Evolutionary conservation across 148 eudicot species (phyloP).

Genomic region (Limonium bicolor): DNA sequence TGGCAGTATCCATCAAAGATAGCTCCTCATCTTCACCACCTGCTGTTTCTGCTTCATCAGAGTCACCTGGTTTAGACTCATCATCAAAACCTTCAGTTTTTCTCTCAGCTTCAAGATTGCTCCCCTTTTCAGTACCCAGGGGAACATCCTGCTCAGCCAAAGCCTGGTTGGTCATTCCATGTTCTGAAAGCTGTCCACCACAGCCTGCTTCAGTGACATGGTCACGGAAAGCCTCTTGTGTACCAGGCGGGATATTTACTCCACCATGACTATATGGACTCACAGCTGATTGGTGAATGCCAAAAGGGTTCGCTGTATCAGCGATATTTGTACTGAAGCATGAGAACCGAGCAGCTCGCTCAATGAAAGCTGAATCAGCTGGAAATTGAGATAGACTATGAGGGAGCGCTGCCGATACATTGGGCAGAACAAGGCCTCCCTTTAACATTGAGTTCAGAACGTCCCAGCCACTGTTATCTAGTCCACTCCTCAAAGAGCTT

Average conservation of each 20-base stretch:
- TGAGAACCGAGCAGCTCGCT: conserved; percentile 89
- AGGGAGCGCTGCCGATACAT: conserved; percentile 33
- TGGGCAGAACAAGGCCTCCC: conserved; percentile 36
- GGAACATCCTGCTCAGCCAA: conserved; percentile 31
- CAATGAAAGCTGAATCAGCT: conserved; percentile 85
- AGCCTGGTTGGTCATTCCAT: conserved; percentile 17
- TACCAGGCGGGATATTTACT: conserved; percentile 20
- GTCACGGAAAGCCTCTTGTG: conserved; percentile 28
- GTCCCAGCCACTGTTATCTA: conserved; percentile 26
- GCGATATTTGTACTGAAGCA: conserved; percentile 54
- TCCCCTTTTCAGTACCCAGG: conserved; percentile 18
- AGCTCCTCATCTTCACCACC: conserved; percentile 33
- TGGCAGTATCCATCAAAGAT: conserved; percentile 7
- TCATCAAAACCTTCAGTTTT: conserved; percentile 20
- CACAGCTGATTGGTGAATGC: conserved; percentile 20
- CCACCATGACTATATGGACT: conserved; percentile 31
- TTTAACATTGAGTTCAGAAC: conserved; percentile 33
- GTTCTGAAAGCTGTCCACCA: conserved; percentile 19
- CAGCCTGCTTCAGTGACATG: conserved; percentile 14
- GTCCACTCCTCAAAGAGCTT: conserved; percentile 9
- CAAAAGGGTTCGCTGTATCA: conserved; percentile 50
- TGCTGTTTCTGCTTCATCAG: conserved; percentile 48
- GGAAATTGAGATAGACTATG: conserved; percentile 65
- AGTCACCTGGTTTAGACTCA: conserved; percentile 35
- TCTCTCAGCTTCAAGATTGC: conserved; percentile 25